Evolutionary conservation across 2,329 filamentous ascomycete species (phyloP), one percentile per base, ranked within the genome.

Genomic region (Graphiopsis chlorocephala): DNA sequence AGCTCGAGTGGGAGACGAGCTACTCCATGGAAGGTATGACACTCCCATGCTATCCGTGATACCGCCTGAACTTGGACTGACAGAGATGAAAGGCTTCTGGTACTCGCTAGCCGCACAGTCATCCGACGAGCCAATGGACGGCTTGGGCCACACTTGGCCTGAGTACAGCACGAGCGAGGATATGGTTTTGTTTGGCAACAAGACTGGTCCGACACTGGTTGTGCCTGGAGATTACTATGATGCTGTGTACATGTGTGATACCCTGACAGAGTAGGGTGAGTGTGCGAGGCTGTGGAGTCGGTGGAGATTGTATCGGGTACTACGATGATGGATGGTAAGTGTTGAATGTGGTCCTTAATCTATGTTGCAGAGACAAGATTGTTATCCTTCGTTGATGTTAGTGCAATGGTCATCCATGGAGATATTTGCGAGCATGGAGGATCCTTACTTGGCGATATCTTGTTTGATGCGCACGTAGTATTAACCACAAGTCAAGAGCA

Each of bases 1-100:
- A 53, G 42, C 68, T 66, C 42, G 69, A 71, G 48, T 66, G 66
- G 7, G 59, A 69, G 35, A 71, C 77, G 2, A 74, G 72, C 52
- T 67, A 74, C 55, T 67, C 72, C 45, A 74, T 78, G 74, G 77
- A 78, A 66, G 75, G 59, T 53, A 45, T 4, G 38, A 1, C 33
- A 47, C 23, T 20, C 42, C n/a, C 20, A 20, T 26, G 14, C n/a
- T 29, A 12, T 42, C 14, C 4, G 10, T 20, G 15, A 26, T 23
- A 15, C 45, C 31, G 3, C 6, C 29, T 42, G 31, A 45, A 26
- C 33, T 11, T 45, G 20, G 55, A 12, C 53, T 56, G 20, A 56
- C 28, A 25, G 20, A 35, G 8, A 26, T n/a, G 1, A 20, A 14
- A 61, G 59, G 47, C 7, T 61, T 61, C 23, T 61, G 59, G 59